Evolutionary conservation across 352 stramenopile species (phyloP).

Genomic region (Pythium catenulatum): DNA sequence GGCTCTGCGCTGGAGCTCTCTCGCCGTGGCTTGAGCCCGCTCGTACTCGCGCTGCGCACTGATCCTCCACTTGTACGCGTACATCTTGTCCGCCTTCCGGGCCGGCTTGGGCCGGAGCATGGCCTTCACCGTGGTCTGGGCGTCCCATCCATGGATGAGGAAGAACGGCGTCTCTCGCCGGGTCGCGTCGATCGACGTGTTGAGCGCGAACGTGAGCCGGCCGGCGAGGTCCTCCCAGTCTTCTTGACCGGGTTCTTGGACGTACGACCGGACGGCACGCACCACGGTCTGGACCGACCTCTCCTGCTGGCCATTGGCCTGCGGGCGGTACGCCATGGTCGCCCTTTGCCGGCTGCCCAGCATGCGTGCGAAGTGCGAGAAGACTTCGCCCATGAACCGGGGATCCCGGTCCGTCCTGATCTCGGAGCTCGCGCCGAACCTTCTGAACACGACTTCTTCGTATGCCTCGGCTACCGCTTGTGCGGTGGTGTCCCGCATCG

Average conservation of each 20-base stretch:
- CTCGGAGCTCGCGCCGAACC: slow-evolving; percentile 48
- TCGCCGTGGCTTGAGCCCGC: background rate
- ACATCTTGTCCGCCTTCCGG: slow-evolving; percentile 16
- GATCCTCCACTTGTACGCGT: slow-evolving; percentile 9
- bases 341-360: background rate
- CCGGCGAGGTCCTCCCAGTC: slow-evolving; percentile 61
- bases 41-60: slow-evolving; percentile 14
- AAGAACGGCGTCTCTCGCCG: slow-evolving; percentile 33
- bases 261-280: slow-evolving; percentile 31
- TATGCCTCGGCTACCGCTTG: slow-evolving; percentile 52
- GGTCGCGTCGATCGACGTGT: slow-evolving; percentile 33
- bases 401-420: slow-evolving; percentile 58
- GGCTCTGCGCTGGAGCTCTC: background rate
- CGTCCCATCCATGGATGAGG: slow-evolving; percentile 47
- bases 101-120: background rate
- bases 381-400: slow-evolving; percentile 62
- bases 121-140: slow-evolving; percentile 15
- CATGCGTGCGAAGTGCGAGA: slow-evolving; percentile 54
- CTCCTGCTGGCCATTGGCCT: slow-evolving; percentile 67
- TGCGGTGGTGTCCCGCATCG: slow-evolving; percentile 7
- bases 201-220: slow-evolving; percentile 59
- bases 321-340: too few species aligned
- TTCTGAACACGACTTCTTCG: slow-evolving; percentile 39
- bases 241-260: slow-evolving; percentile 32
- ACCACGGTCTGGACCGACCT: slow-evolving; percentile 65